These are phyloP conservation scores for Eimeria brunetti DNA, from an alignment of 169 alveolate genomes.

Conservation along the genomic window DNA sequence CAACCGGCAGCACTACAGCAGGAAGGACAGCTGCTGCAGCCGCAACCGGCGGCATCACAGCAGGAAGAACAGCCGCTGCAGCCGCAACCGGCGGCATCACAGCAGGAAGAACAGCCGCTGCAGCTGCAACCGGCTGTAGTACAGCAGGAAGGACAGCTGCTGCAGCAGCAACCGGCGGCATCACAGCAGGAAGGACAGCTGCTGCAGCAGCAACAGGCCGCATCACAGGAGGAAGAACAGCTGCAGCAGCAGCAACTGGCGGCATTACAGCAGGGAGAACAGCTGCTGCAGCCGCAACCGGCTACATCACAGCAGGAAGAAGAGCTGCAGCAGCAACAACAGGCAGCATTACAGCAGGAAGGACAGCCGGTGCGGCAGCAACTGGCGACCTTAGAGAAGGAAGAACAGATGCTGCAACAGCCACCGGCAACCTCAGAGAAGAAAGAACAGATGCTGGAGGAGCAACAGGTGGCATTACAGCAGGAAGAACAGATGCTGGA, in stretches of 20 bases:
- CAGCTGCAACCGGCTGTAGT: neutral
- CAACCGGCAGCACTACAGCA: neutral
- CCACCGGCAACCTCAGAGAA: neutral
- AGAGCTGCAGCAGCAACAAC: neutral
- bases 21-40: neutral
- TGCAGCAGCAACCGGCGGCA: neutral
- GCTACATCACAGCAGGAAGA: neutral
- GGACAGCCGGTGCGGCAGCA: neutral
- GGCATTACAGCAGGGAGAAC: no score
- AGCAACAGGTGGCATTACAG: neutral
- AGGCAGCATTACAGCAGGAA: neutral
- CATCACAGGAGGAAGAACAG: neutral
- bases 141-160: neutral
- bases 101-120: neutral
- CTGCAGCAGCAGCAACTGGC: neutral
- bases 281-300: neutral
- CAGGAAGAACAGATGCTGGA: neutral
- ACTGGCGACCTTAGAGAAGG: no score
- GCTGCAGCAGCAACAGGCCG: neutral
- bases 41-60: no score
- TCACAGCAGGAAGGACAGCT: neutral
- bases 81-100: no score
- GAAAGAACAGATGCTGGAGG: neutral
- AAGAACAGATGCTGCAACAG: neutral
- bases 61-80: no score